phyloP scores from a whole-genome alignment of 192 early-diverging fungal species.

The Coemansia sp. region DNA sequence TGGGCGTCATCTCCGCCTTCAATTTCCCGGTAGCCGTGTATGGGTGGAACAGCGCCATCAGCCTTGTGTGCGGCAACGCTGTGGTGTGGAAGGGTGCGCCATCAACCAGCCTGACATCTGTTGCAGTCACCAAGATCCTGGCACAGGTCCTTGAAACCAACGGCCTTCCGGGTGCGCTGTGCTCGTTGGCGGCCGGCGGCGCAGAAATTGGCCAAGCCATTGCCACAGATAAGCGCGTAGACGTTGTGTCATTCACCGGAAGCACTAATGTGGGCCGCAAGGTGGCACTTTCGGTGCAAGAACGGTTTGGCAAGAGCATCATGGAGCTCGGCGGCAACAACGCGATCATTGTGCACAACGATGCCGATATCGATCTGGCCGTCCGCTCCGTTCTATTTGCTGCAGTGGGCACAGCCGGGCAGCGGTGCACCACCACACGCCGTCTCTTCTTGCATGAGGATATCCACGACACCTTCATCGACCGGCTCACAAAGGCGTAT shows the following conservation, averaged over 20 bases:
- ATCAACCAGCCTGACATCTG: slow-evolving; percentile 73
- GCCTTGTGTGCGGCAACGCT: slow-evolving; percentile 87
- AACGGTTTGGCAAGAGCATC: slow-evolving; percentile 84
- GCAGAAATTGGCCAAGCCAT: slow-evolving; percentile 83
- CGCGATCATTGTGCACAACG: slow-evolving; percentile 88
- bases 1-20: slow-evolving; percentile 93
- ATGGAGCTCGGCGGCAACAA: slow-evolving; percentile 97
- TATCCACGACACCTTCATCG: slow-evolving; percentile 84
- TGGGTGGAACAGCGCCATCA: slow-evolving; percentile 94
- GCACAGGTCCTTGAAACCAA: slow-evolving; percentile 80
- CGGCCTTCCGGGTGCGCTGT: slow-evolving; percentile 79
- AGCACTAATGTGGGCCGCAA: slow-evolving; percentile 76
- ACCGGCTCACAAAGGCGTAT: slow-evolving; percentile 81
- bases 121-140: slow-evolving; percentile 90
- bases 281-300: slow-evolving; percentile 80
- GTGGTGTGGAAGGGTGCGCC: slow-evolving; percentile 90
- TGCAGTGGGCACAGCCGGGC: slow-evolving; percentile 94
- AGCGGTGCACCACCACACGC: slow-evolving; percentile 93
- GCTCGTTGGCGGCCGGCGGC: slow-evolving; percentile 82
- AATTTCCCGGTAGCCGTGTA: slow-evolving; percentile 94
- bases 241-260: slow-evolving; percentile 91
- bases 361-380: slow-evolving; percentile 89
- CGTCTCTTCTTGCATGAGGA: slow-evolving; percentile 86
- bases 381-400: slow-evolving; percentile 88
- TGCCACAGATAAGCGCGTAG: slow-evolving; percentile 67